A percentile compares a stretch with the other conserved stretches of the same genome.
Conservation (phyloP, 2,329 filamentous ascomycete genomes). For the Fusarium setosum region DNA sequence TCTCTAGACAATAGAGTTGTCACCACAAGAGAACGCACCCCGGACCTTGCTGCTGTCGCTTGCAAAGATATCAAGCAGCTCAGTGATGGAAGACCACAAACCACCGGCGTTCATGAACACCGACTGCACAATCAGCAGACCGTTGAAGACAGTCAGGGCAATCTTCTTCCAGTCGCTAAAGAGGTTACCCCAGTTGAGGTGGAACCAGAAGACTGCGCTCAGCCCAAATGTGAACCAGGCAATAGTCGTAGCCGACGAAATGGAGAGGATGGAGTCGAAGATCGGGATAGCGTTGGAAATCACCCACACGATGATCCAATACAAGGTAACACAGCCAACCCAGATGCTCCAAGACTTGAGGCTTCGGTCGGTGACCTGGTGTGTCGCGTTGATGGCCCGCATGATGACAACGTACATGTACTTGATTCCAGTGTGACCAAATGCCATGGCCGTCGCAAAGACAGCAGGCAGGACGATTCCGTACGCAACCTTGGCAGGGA, state of each 20-base stretch:
- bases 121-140: constrained; percentile 44
- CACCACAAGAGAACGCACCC: constrained; percentile 48
- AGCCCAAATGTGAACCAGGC: constrained; percentile 52
- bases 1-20: constrained; percentile 41
- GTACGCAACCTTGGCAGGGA: constrained; percentile 48
- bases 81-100: constrained; percentile 47
- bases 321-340: constrained; percentile 46
- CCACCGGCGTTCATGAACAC: constrained; percentile 50
- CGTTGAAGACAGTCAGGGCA: constrained; percentile 37
- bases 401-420: constrained; percentile 49
- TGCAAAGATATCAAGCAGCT: constrained; percentile 44
- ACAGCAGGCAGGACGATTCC: constrained; percentile 46
- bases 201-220: constrained; percentile 49
- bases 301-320: constrained; percentile 48
- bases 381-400: constrained; percentile 44
- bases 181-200: constrained; percentile 43
- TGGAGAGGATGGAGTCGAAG: constrained; percentile 51
- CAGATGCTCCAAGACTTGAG: constrained; percentile 49
- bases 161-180: constrained; percentile 38
- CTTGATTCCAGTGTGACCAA: constrained; percentile 48
- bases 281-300: constrained; percentile 51
- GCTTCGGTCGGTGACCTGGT: constrained; percentile 47
- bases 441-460: constrained; percentile 45
- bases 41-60: constrained; percentile 36
- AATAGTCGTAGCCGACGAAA: constrained; percentile 49